Evolutionary conservation across 495 filamentous ascomycete genomes (phyloP).

Genomic region (Xylaria intraflava): DNA sequence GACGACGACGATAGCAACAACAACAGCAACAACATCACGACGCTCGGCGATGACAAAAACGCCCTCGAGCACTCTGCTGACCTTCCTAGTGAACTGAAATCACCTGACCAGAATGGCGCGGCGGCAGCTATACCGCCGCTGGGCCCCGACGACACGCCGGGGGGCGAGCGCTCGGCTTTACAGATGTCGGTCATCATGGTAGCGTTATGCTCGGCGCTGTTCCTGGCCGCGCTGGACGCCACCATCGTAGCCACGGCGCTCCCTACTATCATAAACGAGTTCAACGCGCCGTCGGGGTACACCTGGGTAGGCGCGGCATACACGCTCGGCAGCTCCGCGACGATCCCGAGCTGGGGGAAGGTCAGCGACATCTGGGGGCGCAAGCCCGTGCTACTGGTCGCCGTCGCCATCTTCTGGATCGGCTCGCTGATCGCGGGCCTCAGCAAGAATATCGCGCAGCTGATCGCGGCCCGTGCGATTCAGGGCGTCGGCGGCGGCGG

Average conservation of each 20-base stretch:
- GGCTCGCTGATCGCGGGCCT: slow-evolving; percentile 67
- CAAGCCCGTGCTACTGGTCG: slow-evolving; percentile 66
- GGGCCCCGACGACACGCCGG: not conserved
- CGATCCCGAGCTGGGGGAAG: slow-evolving; percentile 72
- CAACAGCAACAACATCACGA: not conserved
- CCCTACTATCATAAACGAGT: slow-evolving; percentile 53
- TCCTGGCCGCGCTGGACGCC: slow-evolving; percentile 49
- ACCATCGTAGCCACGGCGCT: slow-evolving; percentile 45
- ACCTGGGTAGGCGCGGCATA: slow-evolving; percentile 68
- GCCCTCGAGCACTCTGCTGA: not conserved
- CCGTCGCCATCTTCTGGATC: slow-evolving; percentile 65
- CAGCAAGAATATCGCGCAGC: slow-evolving; percentile 60
- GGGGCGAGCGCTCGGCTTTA: slow-evolving; percentile 4
- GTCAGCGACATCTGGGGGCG: slow-evolving; percentile 78
- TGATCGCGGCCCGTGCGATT: slow-evolving; percentile 67
- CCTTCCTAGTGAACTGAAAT: not conserved
- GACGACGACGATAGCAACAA: not conserved
- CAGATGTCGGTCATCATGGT: slow-evolving; percentile 28
- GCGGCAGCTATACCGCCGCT: not conserved
- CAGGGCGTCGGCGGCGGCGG: slow-evolving; percentile 78
- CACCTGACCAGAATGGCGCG: not conserved
- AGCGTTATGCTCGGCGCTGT: slow-evolving; percentile 43
- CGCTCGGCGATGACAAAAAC: not conserved
- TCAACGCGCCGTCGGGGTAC: slow-evolving; percentile 59
- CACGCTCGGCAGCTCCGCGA: slow-evolving; percentile 59